Conservation (phyloP, 1,284 basidiomycete species). For the Melampsora americana region DNA sequence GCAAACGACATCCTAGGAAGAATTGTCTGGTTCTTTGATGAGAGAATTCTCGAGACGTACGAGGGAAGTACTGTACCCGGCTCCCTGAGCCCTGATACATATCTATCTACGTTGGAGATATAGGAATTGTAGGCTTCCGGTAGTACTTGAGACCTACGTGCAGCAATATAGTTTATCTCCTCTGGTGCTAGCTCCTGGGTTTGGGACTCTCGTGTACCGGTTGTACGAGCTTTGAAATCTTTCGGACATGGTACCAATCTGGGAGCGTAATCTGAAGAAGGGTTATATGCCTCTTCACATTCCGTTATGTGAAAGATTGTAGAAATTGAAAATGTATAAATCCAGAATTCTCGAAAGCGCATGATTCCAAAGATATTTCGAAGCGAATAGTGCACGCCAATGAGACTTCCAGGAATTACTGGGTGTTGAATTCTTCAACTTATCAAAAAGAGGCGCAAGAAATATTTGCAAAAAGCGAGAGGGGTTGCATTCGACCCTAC, state of each 20-base stretch:
- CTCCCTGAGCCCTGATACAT: not conserved
- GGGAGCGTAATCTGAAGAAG: slow-evolving; percentile 26
- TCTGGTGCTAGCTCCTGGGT: slow-evolving; percentile 11
- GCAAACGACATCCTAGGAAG: slow-evolving; percentile 34
- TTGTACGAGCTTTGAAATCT: slow-evolving; percentile 12
- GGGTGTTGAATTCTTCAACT: no score
- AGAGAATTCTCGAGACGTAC: slow-evolving; percentile 31
- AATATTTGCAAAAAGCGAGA: no score
- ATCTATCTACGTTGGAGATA: slow-evolving; percentile 27
- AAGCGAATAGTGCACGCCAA: no score
- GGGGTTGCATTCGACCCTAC: no score
- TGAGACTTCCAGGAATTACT: no score
- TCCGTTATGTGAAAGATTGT: not conserved
- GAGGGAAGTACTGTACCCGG: slow-evolving; percentile 13
- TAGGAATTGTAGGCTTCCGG: slow-evolving; percentile 21
- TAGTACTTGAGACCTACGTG: slow-evolving; percentile 14
- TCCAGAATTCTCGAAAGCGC: not conserved
- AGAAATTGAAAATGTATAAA: not conserved
- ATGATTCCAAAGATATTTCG: not conserved
- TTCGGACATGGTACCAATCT: slow-evolving; percentile 19
- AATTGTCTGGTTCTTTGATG: slow-evolving; percentile 6
- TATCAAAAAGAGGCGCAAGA: no score
- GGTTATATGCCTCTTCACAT: not conserved
- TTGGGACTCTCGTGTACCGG: not conserved
- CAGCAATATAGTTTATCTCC: slow-evolving; percentile 13